Evolutionary conservation across 805 yeast genomes (phyloP).

Genomic region (Saturnispora dispora): DNA sequence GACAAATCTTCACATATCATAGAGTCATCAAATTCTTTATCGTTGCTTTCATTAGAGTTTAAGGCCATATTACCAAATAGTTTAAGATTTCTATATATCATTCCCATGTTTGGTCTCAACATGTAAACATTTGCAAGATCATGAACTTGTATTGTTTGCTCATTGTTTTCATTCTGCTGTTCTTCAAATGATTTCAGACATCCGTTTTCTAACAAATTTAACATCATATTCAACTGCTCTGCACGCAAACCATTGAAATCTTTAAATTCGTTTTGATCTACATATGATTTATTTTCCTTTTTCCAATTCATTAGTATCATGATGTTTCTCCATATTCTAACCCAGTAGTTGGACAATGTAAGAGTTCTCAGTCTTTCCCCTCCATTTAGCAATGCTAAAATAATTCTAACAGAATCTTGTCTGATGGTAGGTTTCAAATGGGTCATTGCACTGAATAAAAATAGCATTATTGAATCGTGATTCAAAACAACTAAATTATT

Average conservation of each 20-base stretch:
- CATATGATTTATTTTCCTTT: constrained; percentile 15
- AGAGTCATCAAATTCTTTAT: constrained; percentile 11
- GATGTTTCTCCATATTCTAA: constrained; percentile 57
- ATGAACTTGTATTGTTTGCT: constrained; percentile 28
- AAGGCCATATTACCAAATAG: constrained; percentile 33
- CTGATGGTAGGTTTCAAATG: constrained; percentile 75
- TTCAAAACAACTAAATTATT: constrained; percentile 44
- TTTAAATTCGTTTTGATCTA: constrained; percentile 15
- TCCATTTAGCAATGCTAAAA: constrained; percentile 47
- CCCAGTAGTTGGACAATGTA: constrained; percentile 50
- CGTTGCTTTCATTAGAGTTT: neutral
- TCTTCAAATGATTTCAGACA: constrained; percentile 17
- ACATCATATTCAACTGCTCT: constrained; percentile 34
- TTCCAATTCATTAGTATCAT: constrained; percentile 72
- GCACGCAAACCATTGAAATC: constrained; percentile 14
- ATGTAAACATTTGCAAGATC: constrained; percentile 44
- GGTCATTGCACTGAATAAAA: constrained; percentile 86
- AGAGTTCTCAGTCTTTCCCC: constrained; percentile 29
- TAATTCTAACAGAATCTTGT: constrained; percentile 61
- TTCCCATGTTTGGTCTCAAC: constrained; percentile 33
- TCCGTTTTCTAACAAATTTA: constrained; percentile 20
- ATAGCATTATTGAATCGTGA: constrained; percentile 53
- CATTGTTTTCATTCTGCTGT: neutral
- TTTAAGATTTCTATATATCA: constrained; percentile 45
- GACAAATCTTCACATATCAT: constrained; percentile 46